Conservation (phyloP, 1,139 yeast species). For the Scheffersomyces quercinus region DNA sequence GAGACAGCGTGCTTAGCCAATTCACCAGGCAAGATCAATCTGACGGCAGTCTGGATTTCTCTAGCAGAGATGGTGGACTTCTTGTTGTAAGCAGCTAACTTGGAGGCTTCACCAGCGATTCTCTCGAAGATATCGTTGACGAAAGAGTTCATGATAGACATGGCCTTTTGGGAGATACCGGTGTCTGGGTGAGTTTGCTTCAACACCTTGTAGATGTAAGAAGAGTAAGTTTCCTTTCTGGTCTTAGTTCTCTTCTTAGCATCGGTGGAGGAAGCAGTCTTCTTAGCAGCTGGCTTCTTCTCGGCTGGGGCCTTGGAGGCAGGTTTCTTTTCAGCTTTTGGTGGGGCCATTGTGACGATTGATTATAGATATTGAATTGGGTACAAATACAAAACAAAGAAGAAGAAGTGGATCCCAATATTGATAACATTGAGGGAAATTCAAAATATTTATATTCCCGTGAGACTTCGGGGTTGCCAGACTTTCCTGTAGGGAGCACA, state of each 20-base stretch:
- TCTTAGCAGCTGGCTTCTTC: slow-evolving; percentile 95
- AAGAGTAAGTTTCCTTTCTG: slow-evolving; percentile 98
- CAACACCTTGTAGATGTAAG: slow-evolving; percentile 97
- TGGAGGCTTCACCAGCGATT: slow-evolving; percentile 97
- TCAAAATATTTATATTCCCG: slow-evolving; percentile 23
- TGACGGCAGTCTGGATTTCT: slow-evolving; percentile 99
- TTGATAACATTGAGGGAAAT: slow-evolving; percentile 31
- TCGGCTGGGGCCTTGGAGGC: slow-evolving; percentile 99
- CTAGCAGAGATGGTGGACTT: slow-evolving; percentile 98
- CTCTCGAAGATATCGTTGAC: slow-evolving; percentile 96
- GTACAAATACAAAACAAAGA: slow-evolving; percentile 15
- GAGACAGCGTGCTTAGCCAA: slow-evolving; percentile 99
- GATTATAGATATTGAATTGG: slow-evolving; percentile 7
- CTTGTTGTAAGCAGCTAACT: slow-evolving; percentile 99
- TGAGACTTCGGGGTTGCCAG: too few relatives aligned
- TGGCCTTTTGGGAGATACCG: slow-evolving; percentile 99
- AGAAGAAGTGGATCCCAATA: slow-evolving; percentile 2
- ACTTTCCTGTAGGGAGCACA: too few relatives aligned
- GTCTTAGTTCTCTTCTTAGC: slow-evolving; percentile 94
- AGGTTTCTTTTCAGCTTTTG: slow-evolving; percentile 94
- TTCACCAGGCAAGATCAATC: slow-evolving; percentile 99
- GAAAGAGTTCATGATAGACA: slow-evolving; percentile 98
- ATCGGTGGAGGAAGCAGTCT: slow-evolving; percentile 74
- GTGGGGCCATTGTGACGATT: slow-evolving; percentile 62
- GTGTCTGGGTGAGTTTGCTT: slow-evolving; percentile 99